These are phyloP conservation scores for Micractinium conductrix DNA, from an alignment of 139 green algal species.

Conservation along the genomic window DNA sequence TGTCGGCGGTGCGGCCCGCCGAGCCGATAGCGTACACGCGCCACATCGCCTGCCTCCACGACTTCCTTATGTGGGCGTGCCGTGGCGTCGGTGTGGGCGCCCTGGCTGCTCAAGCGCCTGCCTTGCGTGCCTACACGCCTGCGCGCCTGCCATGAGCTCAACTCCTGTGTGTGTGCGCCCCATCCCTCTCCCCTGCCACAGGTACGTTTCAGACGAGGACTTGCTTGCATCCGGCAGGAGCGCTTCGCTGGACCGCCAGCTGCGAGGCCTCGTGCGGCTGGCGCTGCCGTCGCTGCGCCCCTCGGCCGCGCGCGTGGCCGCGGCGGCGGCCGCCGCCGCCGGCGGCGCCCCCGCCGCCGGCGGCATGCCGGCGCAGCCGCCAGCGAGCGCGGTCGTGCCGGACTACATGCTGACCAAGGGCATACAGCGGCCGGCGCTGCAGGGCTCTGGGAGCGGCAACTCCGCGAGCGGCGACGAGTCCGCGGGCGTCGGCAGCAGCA, in stretches of 20 bases:
- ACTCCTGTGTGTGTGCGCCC: too few relatives aligned
- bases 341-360: not conserved
- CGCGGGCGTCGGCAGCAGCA: not conserved
- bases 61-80: slow-evolving; percentile 34
- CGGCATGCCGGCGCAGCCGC: too few relatives aligned
- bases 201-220: slow-evolving; percentile 17
- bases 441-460: not conserved
- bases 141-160: too few relatives aligned
- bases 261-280: slow-evolving; percentile 4
- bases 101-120: too few relatives aligned
- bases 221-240: not conserved
- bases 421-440: slow-evolving; percentile 22
- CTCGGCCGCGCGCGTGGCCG: not conserved
- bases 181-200: too few relatives aligned
- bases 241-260: slow-evolving; percentile 15
- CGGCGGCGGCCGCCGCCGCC: not conserved
- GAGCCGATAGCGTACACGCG: not conserved
- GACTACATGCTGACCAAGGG: slow-evolving; percentile 25
- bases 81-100: too few relatives aligned
- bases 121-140: too few relatives aligned
- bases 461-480: not conserved
- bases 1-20: not conserved
- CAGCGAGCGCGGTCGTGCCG: not conserved
- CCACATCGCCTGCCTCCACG: slow-evolving; percentile 7
- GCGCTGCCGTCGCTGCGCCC: slow-evolving; percentile 28